Evolutionary conservation across 208 protist species (phyloP).

Genomic region (Leishmania lainsoni): DNA sequence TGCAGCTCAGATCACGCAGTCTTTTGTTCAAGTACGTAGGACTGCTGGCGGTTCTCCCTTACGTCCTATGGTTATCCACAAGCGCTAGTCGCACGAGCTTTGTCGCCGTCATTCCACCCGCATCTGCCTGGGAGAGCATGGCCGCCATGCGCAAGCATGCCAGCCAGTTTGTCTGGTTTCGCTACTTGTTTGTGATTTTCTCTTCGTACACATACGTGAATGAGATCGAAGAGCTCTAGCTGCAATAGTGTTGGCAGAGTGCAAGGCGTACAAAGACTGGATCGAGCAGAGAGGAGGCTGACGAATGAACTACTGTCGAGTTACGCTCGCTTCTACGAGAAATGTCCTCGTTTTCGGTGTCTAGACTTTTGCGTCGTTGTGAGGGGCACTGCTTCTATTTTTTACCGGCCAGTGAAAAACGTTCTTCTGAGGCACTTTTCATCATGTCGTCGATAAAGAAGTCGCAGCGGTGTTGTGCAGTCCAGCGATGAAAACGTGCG

Average conservation of each 20-base stretch:
- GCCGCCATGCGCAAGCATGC: constrained; percentile 89
- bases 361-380: neutral
- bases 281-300: neutral
- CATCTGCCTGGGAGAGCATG: constrained; percentile 51
- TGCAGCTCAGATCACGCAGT: constrained; percentile 60
- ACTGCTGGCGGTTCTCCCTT: constrained; percentile 34
- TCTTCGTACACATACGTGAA: constrained; percentile 96
- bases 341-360: neutral
- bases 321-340: neutral
- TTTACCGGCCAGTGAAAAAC: neutral
- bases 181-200: constrained; percentile 95
- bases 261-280: neutral
- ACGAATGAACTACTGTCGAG: neutral
- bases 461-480: neutral
- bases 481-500: neutral
- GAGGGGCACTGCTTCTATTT: neutral
- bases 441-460: neutral
- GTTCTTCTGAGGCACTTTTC: neutral
- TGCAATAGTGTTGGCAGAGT: neutral
- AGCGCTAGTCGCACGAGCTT: constrained; percentile 39
- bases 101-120: constrained; percentile 57
- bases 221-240: constrained; percentile 53
- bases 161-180: constrained; percentile 97
- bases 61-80: constrained; percentile 23
- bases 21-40: constrained; percentile 77